Conservation (phyloP, 768 basidiomycete genomes). For the Hericium coralloides region DNA sequence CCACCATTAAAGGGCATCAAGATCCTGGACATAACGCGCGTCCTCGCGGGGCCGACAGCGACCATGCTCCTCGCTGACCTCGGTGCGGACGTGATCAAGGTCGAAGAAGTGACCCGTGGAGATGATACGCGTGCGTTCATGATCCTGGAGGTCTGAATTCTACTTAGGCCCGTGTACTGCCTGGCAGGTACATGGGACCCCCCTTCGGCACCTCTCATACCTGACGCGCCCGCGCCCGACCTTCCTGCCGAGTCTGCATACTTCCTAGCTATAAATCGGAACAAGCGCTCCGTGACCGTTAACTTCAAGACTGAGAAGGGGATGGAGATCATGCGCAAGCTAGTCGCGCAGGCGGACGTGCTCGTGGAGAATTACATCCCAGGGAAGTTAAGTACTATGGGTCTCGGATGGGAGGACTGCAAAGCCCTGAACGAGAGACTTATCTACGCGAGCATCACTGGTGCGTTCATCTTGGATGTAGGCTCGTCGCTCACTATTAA, state of each 20-base stretch:
- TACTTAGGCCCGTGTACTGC: neutral
- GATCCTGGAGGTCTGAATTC: neutral
- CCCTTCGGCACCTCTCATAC: constrained; percentile 29
- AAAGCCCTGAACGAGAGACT: constrained; percentile 65
- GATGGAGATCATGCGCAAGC: constrained; percentile 58
- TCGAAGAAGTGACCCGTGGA: constrained; percentile 72
- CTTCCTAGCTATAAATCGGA: constrained; percentile 82
- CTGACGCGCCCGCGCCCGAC: constrained; percentile 42
- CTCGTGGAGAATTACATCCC: constrained; percentile 85
- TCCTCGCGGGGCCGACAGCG: constrained; percentile 87
- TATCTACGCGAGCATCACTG: constrained; percentile 86
- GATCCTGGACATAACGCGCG: constrained; percentile 84
- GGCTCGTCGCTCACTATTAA: neutral
- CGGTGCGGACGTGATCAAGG: constrained; percentile 89
- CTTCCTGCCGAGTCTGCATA: constrained; percentile 89
- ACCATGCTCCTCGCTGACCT: constrained; percentile 92
- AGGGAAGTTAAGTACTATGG: constrained; percentile 78
- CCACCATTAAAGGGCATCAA: constrained; percentile 75
- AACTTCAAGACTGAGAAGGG: constrained; percentile 81
- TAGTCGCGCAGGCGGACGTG: constrained; percentile 71
- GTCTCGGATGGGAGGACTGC: constrained; percentile 82
- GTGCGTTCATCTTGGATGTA: constrained; percentile 29
- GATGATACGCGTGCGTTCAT: constrained; percentile 75
- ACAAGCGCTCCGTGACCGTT: constrained; percentile 83
- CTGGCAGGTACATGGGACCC: constrained; percentile 25